Conservation (phyloP, 2,329 filamentous ascomycete species). For the Chaetothyriales sp. region DNA sequence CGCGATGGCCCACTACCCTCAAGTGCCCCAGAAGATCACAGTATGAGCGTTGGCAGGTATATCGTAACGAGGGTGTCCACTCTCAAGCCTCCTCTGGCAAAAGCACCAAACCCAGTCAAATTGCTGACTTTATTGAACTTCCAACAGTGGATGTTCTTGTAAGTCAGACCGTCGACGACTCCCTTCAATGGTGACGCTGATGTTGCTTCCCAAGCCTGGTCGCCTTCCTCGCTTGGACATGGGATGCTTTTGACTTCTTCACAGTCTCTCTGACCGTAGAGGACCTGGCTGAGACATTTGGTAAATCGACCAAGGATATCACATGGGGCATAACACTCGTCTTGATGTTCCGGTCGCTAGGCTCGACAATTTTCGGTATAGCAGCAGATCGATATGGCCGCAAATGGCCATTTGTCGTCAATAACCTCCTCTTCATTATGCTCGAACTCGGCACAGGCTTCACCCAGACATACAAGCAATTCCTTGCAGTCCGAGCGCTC, state of each 20-base stretch:
- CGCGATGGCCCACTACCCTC: background rate
- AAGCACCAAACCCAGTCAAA: constrained; percentile 16
- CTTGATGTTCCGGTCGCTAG: constrained; percentile 49
- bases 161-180: constrained; percentile 4
- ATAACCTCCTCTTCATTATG: constrained; percentile 48
- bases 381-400: constrained; percentile 41
- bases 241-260: constrained; percentile 50
- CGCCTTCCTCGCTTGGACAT: constrained; percentile 27
- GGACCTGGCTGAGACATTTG: constrained; percentile 40
- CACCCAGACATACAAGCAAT: constrained; percentile 43
- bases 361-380: constrained; percentile 44
- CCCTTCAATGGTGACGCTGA: background rate
- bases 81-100: constrained; percentile 33
- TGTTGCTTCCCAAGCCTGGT: background rate
- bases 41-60: constrained; percentile 34
- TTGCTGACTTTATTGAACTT: constrained; percentile 15
- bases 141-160: constrained; percentile 20
- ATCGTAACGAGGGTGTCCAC: constrained; percentile 40
- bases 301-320: constrained; percentile 42
- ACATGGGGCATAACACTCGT: constrained; percentile 47
- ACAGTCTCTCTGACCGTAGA: constrained; percentile 45
- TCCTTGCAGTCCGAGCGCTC: constrained; percentile 45
- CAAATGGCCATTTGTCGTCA: constrained; percentile 48
- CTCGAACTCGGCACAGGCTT: constrained; percentile 49
- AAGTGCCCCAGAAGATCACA: constrained; percentile 2